Evolutionary conservation across 1,139 yeast genomes (phyloP), one percentile per base, ranked within the genome.

Genomic region (Blastobotrys proliferans): DNA sequence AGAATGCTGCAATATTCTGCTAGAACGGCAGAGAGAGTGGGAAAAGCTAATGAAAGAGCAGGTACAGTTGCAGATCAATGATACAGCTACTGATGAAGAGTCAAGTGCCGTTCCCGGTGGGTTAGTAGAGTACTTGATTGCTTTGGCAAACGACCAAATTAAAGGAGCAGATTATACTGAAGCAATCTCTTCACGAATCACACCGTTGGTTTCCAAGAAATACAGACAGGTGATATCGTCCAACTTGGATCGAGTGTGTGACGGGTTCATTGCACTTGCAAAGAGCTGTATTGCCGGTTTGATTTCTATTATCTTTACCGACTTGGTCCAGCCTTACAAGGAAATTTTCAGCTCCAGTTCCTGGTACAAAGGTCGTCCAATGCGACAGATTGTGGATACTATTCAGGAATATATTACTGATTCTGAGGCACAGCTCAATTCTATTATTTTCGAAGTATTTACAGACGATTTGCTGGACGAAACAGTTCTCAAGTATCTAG

Each of bases 61-160:
- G 59, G 81, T 85, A 1, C 68, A 68, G 35, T 68, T 73, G 50
- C 56, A 69, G 55, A 26, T 68, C 41, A 47, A 61, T 46, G 54
- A 57, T 48, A 26, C 69, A 28, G 77, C 69, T 17, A 70, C 66
- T 37, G 70, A 72, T 66, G 67, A 73, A 41, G 68, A 72, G 26
- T 70, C 71, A 13, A 69, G 71, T n/a, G 72, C 74, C 22, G 79
- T 86, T 1, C 79, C 81, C 30, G 90, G 85, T 25, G 95, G 96
- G 1, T 68, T 87, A 36, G 72, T 83, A 33, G 96, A 88, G 57
- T 88, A 88, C 61, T 68, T 85, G 45, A 76, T 85, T 22, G 95
- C 96, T 0, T 72, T 86, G 27, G 94, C 94, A 2, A 88, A 88
- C 48, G 94, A 84, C 62, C 96, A 87, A 61, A 83, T 87, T 65